Percentiles rank a stretch among this genome's conserved stretches.
Evolutionary conservation across 2,329 filamentous ascomycete genomes (phyloP).

Genomic region (Calonectria hawksworthii): DNA sequence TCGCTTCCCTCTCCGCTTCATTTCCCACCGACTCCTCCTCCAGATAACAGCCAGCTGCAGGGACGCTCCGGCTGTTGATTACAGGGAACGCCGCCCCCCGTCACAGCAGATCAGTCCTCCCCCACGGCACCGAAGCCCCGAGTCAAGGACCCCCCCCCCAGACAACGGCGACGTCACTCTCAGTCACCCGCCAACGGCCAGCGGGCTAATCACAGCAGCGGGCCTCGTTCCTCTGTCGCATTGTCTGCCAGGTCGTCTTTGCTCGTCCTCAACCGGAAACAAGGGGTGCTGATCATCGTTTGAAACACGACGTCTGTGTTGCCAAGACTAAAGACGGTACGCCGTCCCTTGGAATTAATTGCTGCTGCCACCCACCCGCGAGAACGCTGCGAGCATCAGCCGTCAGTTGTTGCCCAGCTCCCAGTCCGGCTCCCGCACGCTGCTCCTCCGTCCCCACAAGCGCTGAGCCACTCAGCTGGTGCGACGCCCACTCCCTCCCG

Average conservation of each 20-base stretch:
- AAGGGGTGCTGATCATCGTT: conserved; percentile 24
- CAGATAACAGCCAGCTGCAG: neutral
- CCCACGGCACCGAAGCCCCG: conserved; percentile 5
- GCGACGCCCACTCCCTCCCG: conserved; percentile 31
- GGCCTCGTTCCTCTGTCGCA: neutral
- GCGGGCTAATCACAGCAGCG: neutral
- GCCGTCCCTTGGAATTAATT: conserved; percentile 23
- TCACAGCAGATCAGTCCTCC: neutral
- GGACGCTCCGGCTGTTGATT: neutral
- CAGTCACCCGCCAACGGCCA: conserved; percentile 10
- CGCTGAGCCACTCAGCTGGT: conserved; percentile 25
- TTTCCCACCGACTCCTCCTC: conserved; percentile 1
- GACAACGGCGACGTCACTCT: conserved; percentile 16
- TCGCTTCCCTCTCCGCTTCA: neutral
- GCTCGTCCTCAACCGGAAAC: conserved; percentile 11
- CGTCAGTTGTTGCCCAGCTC: conserved; percentile 8
- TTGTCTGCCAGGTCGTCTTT: conserved; percentile 10
- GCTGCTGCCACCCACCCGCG: neutral
- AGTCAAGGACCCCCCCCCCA: conserved; percentile 2
- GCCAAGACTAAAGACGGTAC: conserved; percentile 6
- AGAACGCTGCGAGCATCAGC: neutral
- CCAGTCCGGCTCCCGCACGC: conserved; percentile 7
- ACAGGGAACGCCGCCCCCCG: conserved; percentile 14
- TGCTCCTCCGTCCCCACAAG: conserved; percentile 8
- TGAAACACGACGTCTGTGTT: conserved; percentile 28